phyloP scores from a whole-genome alignment of 495 filamentous ascomycete species.

The Hypomontagnella monticulosa region DNA sequence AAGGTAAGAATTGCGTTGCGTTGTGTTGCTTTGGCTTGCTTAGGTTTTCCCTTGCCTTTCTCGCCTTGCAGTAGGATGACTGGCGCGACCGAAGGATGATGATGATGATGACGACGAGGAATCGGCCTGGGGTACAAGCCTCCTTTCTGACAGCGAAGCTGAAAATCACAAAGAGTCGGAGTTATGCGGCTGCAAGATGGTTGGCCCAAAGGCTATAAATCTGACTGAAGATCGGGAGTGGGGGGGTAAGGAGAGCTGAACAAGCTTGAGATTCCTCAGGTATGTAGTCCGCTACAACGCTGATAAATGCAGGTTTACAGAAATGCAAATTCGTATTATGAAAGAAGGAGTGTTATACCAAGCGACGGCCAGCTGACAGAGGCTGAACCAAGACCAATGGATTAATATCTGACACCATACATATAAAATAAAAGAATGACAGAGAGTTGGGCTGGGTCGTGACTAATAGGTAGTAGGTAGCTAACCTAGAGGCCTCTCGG shows the following conservation, averaged over 20 bases:
- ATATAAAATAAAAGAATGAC: neutral
- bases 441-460: too few relatives aligned
- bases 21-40: too few relatives aligned
- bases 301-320: too few relatives aligned
- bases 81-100: slow-evolving; percentile 19
- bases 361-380: too few relatives aligned
- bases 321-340: neutral
- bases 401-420: neutral
- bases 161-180: slow-evolving; percentile 8
- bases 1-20: too few relatives aligned
- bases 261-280: neutral
- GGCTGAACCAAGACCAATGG: too few relatives aligned
- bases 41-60: neutral
- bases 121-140: slow-evolving; percentile 3
- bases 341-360: too few relatives aligned
- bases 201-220: slow-evolving; percentile 24
- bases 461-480: too few relatives aligned
- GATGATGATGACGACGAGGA: slow-evolving; percentile 14
- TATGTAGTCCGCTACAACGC: too few relatives aligned
- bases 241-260: slow-evolving; percentile 28
- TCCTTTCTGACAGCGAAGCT: slow-evolving; percentile 23
- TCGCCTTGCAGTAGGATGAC: slow-evolving; percentile 6
- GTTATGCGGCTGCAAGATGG: slow-evolving; percentile 4
- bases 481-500: too few relatives aligned
- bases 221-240: slow-evolving; percentile 24